phyloP scores from a whole-genome alignment of 768 basidiomycete genomes.

The Coprinopsis sp. region DNA sequence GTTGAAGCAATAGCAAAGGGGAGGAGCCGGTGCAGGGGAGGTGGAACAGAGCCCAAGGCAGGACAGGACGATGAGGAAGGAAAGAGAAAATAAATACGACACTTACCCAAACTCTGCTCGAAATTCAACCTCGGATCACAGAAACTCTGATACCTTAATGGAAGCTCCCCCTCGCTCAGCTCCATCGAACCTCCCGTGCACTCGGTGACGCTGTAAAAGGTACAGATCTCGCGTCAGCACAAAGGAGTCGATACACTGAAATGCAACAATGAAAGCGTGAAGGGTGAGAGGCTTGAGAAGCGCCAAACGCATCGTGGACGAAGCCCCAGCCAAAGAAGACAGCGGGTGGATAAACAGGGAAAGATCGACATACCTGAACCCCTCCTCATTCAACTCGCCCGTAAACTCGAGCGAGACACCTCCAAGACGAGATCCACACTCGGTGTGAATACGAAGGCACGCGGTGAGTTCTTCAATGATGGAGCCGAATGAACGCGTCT shows the following conservation, averaged over 20 bases:
- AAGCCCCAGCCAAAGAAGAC: too few species aligned
- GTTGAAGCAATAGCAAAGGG: background rate
- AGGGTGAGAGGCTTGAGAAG: too few species aligned
- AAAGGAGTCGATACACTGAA: too few species aligned
- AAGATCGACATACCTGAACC: too few species aligned
- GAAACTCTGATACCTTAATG: constrained; percentile 90
- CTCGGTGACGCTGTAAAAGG: constrained; percentile 92
- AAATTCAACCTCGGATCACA: constrained; percentile 94
- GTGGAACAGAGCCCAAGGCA: background rate
- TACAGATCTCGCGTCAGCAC: too few species aligned
- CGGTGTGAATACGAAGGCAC: constrained; percentile 76
- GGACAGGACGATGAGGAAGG: background rate
- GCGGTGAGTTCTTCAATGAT: constrained; percentile 85
- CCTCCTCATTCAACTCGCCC: too few species aligned
- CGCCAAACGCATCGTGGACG: too few species aligned
- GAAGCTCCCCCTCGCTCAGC: constrained; percentile 80
- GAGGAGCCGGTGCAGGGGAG: background rate
- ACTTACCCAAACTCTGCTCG: constrained; percentile 87
- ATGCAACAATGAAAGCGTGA: too few species aligned
- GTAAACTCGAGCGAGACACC: constrained; percentile 90
- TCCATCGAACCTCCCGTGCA: constrained; percentile 97
- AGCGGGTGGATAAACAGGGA: too few species aligned
- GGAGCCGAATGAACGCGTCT: constrained; percentile 85
- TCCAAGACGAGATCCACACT: constrained; percentile 68
- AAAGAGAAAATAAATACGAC: background rate